These are phyloP conservation scores for Penicillium psychrosexuale DNA, from an alignment of 2,329 filamentous ascomycete species.

Conservation along the genomic window DNA sequence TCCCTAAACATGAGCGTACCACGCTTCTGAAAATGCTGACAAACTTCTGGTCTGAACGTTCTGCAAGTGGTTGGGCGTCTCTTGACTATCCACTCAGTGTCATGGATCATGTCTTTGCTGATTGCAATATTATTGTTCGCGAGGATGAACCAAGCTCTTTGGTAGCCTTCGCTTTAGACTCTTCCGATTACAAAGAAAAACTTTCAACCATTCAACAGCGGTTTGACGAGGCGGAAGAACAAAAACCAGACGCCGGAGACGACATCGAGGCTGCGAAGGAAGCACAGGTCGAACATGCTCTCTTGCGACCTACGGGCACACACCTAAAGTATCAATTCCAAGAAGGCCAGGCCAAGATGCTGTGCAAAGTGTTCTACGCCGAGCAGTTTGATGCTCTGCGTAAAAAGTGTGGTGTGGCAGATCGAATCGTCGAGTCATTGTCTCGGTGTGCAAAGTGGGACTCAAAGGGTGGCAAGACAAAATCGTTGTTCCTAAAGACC, in stretches of 20 bases:
- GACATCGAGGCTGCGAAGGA: conserved; percentile 54
- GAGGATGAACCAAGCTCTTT: conserved; percentile 97
- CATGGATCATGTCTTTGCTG: conserved; percentile 92
- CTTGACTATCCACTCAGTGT: conserved; percentile 87
- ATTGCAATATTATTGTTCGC: conserved; percentile 93
- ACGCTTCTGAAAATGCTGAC: conserved; percentile 93
- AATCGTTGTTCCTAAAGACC: conserved; percentile 95
- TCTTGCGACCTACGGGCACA: conserved; percentile 80
- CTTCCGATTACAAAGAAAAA: conserved; percentile 80
- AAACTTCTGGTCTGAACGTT: conserved; percentile 97
- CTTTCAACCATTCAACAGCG: conserved; percentile 53
- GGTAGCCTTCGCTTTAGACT: conserved; percentile 87
- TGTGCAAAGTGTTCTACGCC: conserved; percentile 97
- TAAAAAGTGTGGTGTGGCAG: conserved; percentile 85
- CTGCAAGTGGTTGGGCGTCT: conserved; percentile 87
- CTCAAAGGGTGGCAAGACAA: conserved; percentile 95
- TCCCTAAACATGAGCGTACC: conserved; percentile 89
- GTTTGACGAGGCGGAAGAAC: conserved; percentile 32
- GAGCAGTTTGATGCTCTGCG: conserved; percentile 96
- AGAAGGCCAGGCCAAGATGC: conserved; percentile 89
- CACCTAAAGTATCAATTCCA: conserved; percentile 96
- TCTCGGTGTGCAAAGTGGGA: conserved; percentile 98
- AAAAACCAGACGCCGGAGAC: conserved; percentile 24
- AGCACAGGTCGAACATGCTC: conserved; percentile 75
- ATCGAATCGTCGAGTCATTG: conserved; percentile 90